Base-by-base conservation (phyloP, 805 yeast genomes). In the Ogataea pini region DNA sequence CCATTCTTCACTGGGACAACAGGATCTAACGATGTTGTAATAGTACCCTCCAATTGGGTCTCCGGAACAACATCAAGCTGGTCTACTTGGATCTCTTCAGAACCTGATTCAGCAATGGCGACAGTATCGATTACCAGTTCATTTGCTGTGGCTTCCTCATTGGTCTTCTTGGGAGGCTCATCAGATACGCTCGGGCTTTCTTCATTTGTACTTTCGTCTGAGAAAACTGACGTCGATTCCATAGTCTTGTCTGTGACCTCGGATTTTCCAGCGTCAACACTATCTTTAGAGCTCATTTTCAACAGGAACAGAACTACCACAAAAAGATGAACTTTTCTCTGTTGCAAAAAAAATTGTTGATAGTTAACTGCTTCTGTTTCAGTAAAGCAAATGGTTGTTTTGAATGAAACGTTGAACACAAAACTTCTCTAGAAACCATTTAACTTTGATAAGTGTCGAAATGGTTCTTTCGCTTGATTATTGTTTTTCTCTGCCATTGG, bases 281-380 rank as follows among this genome's bases (percentile, higher is more conserved):
- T 39, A 24, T 39, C 42, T 39, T 39, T 39, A 7, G 33, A 27
- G 42, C 42, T 39, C 42, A 39, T 39, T 27, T 27, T 39, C 34
- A 16, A 31, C 22, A 17, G 28, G 2, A 18, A 27, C 10, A 9
- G 33, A 25, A 25, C 42, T 39, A n/a, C 25, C 31, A 16, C 13
- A 14, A 27, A 28, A 24, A n/a, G 42, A 17, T 9, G 10, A 18
- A 12, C 42, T 12, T 16, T 37, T 17, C 33, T 27, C 24, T n/a
- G n/a, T 2, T 18, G 25, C n/a, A 32, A 16, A 28, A 28, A 27
- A 39, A 22, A 2, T 16, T 28, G 29, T 6, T 36, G 40, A 22
- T n/a, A 36, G 40, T 20, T 3, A 9, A 10, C 20, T 22, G 25
- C 24, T 17, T 2, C 32, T 24, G 42, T 24, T 5, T 28, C 14